These are phyloP conservation scores for Pleomassaria siparia DNA, from an alignment of 2,329 filamentous ascomycete genomes.

Conservation along the genomic window DNA sequence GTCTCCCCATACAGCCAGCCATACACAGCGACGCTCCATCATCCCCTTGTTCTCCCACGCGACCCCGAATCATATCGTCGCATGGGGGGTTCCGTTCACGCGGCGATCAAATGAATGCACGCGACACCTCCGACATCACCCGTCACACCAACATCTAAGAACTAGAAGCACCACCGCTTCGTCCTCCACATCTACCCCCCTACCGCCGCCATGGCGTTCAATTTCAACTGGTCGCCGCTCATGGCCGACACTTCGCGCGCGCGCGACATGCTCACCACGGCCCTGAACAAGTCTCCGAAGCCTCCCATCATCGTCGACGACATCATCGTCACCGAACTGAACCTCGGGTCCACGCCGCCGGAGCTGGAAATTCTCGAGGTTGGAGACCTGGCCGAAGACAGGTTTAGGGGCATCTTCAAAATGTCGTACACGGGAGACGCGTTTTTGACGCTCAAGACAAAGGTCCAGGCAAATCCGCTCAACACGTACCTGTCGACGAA, in stretches of 20 bases:
- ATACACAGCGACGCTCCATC: neutral
- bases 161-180: constrained; percentile 22
- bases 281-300: constrained; percentile 96
- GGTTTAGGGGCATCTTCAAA: constrained; percentile 98
- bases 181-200: neutral
- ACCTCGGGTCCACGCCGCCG: constrained; percentile 90
- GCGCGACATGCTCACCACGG: constrained; percentile 89
- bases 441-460: constrained; percentile 90
- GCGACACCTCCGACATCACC: constrained; percentile 34
- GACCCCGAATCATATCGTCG: constrained; percentile 9
- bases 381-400: constrained; percentile 93
- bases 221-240: constrained; percentile 99
- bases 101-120: constrained; percentile 41
- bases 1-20: constrained; percentile 2
- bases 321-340: constrained; percentile 96
- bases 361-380: constrained; percentile 97
- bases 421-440: constrained; percentile 98
- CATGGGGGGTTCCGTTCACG: constrained; percentile 33
- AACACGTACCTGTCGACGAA: constrained; percentile 95
- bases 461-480: constrained; percentile 95
- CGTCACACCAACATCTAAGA: constrained; percentile 17
- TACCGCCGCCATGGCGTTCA: constrained; percentile 82
- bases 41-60: neutral
- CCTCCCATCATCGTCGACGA: constrained; percentile 99
- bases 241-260: constrained; percentile 92